phyloP scores from a whole-genome alignment of 371 early-diverging fungal species.

The Rhizopus sp. region DNA sequence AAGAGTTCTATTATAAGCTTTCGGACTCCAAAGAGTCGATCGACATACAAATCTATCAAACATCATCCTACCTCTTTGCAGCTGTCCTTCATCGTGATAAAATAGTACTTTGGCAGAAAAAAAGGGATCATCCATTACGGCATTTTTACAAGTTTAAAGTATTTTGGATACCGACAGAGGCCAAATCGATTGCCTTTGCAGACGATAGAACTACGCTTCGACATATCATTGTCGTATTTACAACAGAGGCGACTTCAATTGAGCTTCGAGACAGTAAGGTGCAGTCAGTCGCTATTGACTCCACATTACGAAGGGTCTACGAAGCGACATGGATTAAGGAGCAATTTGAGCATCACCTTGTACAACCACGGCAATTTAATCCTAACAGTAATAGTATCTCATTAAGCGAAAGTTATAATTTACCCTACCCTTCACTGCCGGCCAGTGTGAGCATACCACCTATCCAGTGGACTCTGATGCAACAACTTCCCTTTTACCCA shows the following conservation, averaged over 20 bases:
- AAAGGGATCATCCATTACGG: slow-evolving; percentile 19
- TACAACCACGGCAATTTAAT: slow-evolving; percentile 3
- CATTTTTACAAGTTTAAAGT: slow-evolving; percentile 38
- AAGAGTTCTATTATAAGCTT: slow-evolving; percentile 44
- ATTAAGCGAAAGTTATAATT: background rate
- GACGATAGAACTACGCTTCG: slow-evolving; percentile 43
- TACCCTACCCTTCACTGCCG: slow-evolving; percentile 19
- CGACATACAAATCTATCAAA: slow-evolving; percentile 36
- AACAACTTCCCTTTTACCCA: slow-evolving; percentile 50
- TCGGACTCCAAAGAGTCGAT: slow-evolving; percentile 40
- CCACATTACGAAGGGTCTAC: slow-evolving; percentile 28
- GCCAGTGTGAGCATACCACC: slow-evolving; percentile 23
- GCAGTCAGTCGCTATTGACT: slow-evolving; percentile 33
- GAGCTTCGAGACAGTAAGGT: slow-evolving; percentile 42
- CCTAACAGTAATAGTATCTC: background rate
- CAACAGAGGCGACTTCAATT: slow-evolving; percentile 42
- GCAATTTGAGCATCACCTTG: slow-evolving; percentile 27
- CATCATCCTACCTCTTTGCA: slow-evolving; percentile 37
- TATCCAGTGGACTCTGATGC: slow-evolving; percentile 46
- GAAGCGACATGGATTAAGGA: slow-evolving; percentile 28
- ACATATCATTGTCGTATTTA: slow-evolving; percentile 40
- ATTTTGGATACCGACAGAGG: slow-evolving; percentile 49
- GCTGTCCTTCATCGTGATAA: slow-evolving; percentile 38
- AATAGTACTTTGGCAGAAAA: slow-evolving; percentile 44
- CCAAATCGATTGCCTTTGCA: slow-evolving; percentile 42